phyloP scores from a whole-genome alignment of 176 grass and related monocot species.

The Eragrostis curvula region DNA sequence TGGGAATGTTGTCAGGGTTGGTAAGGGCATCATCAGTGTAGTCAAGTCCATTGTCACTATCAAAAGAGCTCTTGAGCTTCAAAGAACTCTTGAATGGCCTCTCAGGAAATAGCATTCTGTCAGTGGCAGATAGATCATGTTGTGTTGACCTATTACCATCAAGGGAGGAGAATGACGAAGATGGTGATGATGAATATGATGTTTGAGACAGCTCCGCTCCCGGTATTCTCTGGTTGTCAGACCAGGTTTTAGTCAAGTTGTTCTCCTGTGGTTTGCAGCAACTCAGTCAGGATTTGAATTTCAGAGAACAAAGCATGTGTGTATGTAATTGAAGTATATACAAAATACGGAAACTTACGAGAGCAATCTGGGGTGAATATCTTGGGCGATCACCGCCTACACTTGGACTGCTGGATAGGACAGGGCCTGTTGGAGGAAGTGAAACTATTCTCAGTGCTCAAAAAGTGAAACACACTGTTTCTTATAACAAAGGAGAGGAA shows the following conservation, averaged over 20 bases:
- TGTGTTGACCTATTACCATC: conserved; percentile 84
- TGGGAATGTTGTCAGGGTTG: conserved; percentile 11
- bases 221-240: conserved; percentile 68
- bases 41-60: conserved; percentile 43
- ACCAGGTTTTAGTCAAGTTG: conserved; percentile 70
- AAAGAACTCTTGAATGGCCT: conserved; percentile 67
- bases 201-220: conserved; percentile 57
- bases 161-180: conserved; percentile 84
- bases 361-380: conserved; percentile 62
- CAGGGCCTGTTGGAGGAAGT: conserved; percentile 60
- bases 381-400: conserved; percentile 52
- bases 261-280: conserved; percentile 63
- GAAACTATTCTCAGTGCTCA: conserved; percentile 27
- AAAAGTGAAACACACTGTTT: neutral
- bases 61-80: conserved; percentile 66
- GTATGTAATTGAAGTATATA: neutral
- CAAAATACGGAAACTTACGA: conserved; percentile 50
- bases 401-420: conserved; percentile 56
- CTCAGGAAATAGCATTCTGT: conserved; percentile 68
- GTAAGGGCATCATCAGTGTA: conserved; percentile 36
- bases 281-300: conserved; percentile 25
- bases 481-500: conserved; percentile 20
- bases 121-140: conserved; percentile 69
- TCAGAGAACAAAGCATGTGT: conserved; percentile 18
- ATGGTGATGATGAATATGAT: conserved; percentile 80